These are phyloP conservation scores for Boletus subcaerulescens DNA, from an alignment of 768 basidiomycete genomes.

Conservation along the genomic window DNA sequence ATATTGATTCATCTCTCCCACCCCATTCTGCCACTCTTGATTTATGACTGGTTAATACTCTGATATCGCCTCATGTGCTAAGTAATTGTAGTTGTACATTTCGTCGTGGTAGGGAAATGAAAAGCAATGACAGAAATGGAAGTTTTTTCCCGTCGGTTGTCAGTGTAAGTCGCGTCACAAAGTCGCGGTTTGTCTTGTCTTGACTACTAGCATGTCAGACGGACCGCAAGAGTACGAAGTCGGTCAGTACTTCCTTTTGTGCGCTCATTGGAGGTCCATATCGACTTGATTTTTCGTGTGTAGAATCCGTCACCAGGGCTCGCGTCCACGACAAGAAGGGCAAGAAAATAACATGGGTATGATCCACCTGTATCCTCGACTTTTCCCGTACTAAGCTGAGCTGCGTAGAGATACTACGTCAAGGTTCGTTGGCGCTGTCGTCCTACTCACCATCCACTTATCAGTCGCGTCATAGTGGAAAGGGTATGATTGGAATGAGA, in stretches of 20 bases:
- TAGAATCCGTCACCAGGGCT: slow-evolving; percentile 56
- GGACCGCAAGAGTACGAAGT: slow-evolving; percentile 61
- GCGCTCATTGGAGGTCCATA: background rate
- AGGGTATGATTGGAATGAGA: slow-evolving; percentile 49
- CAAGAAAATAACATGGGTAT: slow-evolving; percentile 52
- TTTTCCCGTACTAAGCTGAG: slow-evolving; percentile 10
- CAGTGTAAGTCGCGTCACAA: background rate
- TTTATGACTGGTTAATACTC: background rate
- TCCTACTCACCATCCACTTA: slow-evolving; percentile 1
- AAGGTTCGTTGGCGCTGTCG: slow-evolving; percentile 40
- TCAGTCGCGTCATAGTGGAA: slow-evolving; percentile 49
- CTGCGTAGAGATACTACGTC: slow-evolving; percentile 52
- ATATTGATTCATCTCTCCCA: slow-evolving; percentile 2
- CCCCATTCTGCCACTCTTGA: background rate
- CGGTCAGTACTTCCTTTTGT: slow-evolving; percentile 41
- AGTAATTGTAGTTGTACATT: slow-evolving; percentile 12
- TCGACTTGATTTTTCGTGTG: background rate
- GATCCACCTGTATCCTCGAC: slow-evolving; percentile 5
- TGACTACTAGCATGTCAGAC: slow-evolving; percentile 28
- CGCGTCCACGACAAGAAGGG: slow-evolving; percentile 45
- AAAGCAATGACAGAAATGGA: slow-evolving; percentile 9
- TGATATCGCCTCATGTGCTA: background rate
- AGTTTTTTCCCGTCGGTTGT: slow-evolving; percentile 12
- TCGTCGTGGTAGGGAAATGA: too few relatives aligned
- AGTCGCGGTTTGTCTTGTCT: slow-evolving; percentile 6